Evolutionary conservation across 202 grass and related monocot genomes (phyloP), one percentile per base, ranked within the genome.

Genomic region (Hordeum pubiflorum): DNA sequence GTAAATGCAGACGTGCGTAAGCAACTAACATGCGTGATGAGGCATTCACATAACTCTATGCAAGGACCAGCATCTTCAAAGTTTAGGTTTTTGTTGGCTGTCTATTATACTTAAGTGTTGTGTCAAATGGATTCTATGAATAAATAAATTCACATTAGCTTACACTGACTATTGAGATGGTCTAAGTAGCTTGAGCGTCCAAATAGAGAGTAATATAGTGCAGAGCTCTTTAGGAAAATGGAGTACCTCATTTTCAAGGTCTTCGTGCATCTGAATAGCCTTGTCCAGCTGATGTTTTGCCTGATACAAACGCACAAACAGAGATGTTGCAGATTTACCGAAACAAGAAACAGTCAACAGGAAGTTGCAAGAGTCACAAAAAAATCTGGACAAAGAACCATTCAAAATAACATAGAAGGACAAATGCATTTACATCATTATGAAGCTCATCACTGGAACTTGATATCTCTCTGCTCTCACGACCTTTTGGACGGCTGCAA

Each of bases 211-310:
- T 37, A 82, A 12, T 1, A 63, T 3, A 75, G 23, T 55, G 33
- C 32, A 87, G 40, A 70, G 36, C 62, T 72, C 37, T 33, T 29
- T 10, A 57, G 63, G 22, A 60, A 85, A 77, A 82, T 75, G 11
- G 59, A 73, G 0, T 85, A 91, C 92, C 92, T 91, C 92, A 26
- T 81, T 87, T 89, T 91, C 84, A 85, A 91, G 84, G 72, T 87
- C 92, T 21, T 94, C 89, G 0, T 63, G 89, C 79, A 82, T 87
- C 67, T 84, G 84, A 81, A 84, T 81, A 31, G 87, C 83, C 82
- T 87, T 87, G 29, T 81, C 87, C 79, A 94, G 83, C 48, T 89
- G 92, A 14, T 83, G 82, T 78, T 94, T 91, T 55, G 50, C 79
- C 92, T 94, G 74, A 58, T 81, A 69, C 38, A 81, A 5, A 60